Evolutionary conservation across 331 rosid genomes (phyloP).

Genomic region (Arachis monticola): DNA sequence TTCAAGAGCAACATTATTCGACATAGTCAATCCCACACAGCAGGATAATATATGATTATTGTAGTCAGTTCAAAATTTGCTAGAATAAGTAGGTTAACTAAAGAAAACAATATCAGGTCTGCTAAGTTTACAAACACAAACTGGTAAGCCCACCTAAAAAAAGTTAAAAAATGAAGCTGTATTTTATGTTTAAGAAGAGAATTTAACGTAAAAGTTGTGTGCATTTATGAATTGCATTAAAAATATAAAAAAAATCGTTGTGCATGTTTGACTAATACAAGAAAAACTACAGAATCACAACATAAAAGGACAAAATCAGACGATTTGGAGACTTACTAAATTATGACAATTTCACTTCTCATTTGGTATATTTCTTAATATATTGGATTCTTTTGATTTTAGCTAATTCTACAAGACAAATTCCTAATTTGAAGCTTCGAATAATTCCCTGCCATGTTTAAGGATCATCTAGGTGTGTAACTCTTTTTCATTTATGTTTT

Average conservation of each 20-base stretch:
- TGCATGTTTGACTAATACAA: not conserved
- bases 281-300: not conserved
- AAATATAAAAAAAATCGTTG: not conserved
- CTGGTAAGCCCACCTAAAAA: not conserved
- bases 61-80: conserved; percentile 3
- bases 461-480: not conserved
- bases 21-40: not conserved
- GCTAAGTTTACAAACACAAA: not conserved
- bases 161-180: no score
- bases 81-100: not conserved
- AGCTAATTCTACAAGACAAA: not conserved
- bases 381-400: not conserved
- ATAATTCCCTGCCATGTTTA: not conserved
- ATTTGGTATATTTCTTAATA: conserved; percentile 1
- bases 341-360: not conserved
- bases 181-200: no score
- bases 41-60: not conserved
- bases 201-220: no score
- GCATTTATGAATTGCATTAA: not conserved
- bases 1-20: not conserved
- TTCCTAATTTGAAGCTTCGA: not conserved
- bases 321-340: not conserved
- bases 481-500: not conserved
- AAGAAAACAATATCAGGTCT: not conserved
- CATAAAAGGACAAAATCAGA: not conserved